These are phyloP conservation scores for Candida labiduridarum DNA, from an alignment of 1,139 yeast species.

Conservation along the genomic window DNA sequence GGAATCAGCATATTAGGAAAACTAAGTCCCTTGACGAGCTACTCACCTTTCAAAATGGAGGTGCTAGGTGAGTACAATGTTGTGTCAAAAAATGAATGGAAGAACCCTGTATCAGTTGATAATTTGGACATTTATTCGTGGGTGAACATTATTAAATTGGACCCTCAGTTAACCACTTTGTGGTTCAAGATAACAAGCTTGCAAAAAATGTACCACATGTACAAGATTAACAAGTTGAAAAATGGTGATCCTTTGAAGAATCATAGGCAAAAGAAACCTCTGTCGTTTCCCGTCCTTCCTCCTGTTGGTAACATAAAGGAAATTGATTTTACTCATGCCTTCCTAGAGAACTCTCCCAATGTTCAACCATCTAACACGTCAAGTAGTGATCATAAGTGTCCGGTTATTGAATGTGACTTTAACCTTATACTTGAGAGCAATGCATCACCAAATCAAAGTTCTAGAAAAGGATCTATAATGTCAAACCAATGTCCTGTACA, in stretches of 20 bases:
- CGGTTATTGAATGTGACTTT: conserved; percentile 46
- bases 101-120: conserved; percentile 1
- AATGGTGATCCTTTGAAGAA: neutral
- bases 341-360: conserved; percentile 4
- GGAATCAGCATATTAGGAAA: conserved; percentile 18
- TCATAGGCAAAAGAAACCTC: conserved; percentile 8
- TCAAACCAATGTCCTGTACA: neutral
- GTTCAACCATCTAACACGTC: neutral
- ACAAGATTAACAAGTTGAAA: conserved; percentile 29
- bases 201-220: conserved; percentile 44
- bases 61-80: conserved; percentile 21
- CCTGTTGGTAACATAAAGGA: conserved; percentile 18
- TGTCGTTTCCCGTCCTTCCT: conserved; percentile 4
- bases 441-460: conserved; percentile 14
- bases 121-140: conserved; percentile 31
- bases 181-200: conserved; percentile 46
- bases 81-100: neutral
- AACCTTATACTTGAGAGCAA: conserved; percentile 36
- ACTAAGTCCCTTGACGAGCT: conserved; percentile 18
- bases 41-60: conserved; percentile 20
- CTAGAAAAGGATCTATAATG: conserved; percentile 6
- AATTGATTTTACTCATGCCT: conserved; percentile 31
- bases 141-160: conserved; percentile 43
- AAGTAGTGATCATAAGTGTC: conserved; percentile 30
- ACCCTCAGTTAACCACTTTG: conserved; percentile 43